phyloP scores from a whole-genome alignment of 2,329 filamentous ascomycete genomes.

The Paracorniculantispora psalliotae region DNA sequence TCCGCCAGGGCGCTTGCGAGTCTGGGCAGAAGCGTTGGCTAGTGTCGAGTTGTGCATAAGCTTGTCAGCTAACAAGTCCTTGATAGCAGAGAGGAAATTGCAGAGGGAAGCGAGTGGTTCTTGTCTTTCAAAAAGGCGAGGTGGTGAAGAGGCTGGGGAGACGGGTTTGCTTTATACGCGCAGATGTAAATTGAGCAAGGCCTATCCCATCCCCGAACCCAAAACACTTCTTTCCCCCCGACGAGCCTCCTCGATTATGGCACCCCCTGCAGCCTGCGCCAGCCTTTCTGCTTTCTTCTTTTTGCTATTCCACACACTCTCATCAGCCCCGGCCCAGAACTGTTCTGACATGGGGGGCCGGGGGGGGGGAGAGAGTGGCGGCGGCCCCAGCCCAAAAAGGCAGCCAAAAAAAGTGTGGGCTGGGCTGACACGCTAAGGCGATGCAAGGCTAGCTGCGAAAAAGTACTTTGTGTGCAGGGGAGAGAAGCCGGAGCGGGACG shows the following conservation, averaged over 20 bases:
- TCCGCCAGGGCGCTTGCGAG: conserved; percentile 12
- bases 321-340: no score
- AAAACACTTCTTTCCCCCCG: no score
- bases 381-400: not conserved
- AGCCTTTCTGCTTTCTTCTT: not conserved
- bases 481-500: no score
- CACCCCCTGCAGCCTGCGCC: not conserved
- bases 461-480: no score
- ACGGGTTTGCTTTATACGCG: not conserved
- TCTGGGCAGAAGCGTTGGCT: not conserved
- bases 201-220: no score
- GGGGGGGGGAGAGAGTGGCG: not conserved
- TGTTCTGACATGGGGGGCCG: not conserved
- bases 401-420: not conserved
- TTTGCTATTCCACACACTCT: no score
- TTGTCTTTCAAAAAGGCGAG: not conserved
- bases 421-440: not conserved
- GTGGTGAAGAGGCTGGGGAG: not conserved
- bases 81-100: not conserved
- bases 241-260: not conserved
- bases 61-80: not conserved
- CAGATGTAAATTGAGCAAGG: no score
- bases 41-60: conserved; percentile 6
- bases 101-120: not conserved
- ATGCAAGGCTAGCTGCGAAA: not conserved